Evolutionary conservation across 345 rosid species (phyloP), one percentile per base, ranked within the genome.

Genomic region (Firmiana major): DNA sequence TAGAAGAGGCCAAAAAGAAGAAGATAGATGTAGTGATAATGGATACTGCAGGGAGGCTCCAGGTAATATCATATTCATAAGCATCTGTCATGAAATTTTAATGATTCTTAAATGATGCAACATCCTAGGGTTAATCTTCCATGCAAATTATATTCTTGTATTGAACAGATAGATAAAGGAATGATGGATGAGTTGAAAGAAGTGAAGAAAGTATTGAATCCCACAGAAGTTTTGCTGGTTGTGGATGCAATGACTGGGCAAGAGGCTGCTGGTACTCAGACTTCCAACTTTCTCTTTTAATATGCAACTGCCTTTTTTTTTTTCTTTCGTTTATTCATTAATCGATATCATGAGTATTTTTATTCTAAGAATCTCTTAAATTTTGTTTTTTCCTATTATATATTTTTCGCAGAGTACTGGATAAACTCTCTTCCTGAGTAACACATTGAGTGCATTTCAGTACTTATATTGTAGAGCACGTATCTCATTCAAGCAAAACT

Each of bases 231-330:
- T 21, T 86, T 96, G 85, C 97, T 96, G 69, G 97, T 96, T 67
- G 99, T 93, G 73, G 99, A 96, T 90, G 98, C 98, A 76, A 96
- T 96, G 97, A 93, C 99, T 57, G 99, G 98, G 72, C 99, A 96
- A 88, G 99, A 96, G 92, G 98, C 98, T 79, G 99, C 94, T 75
- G 97, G 99, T 93, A 83, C 64, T 70, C 38, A 9, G 38, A 75
- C 40, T 45, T 59, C 53, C 16, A 22, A 57, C 43, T 77, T 28
- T 13, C 69, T 55, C 22, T 11, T 71, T 38, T 12, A 3, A 6
- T 49, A n/a, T 67, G 45, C 62, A 40, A 34, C 51, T 63, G 13
- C 72, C 42, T 54, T 51, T 38, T 15, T 16, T 19, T 34, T 31
- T 54, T 51, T 38, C 9, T 16, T 19, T 34, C 11, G 1, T n/a